Evolutionary conservation across 148 eudicot genomes (phyloP), one percentile per base, ranked within the genome.

Genomic region (Spergularia bocconei): DNA sequence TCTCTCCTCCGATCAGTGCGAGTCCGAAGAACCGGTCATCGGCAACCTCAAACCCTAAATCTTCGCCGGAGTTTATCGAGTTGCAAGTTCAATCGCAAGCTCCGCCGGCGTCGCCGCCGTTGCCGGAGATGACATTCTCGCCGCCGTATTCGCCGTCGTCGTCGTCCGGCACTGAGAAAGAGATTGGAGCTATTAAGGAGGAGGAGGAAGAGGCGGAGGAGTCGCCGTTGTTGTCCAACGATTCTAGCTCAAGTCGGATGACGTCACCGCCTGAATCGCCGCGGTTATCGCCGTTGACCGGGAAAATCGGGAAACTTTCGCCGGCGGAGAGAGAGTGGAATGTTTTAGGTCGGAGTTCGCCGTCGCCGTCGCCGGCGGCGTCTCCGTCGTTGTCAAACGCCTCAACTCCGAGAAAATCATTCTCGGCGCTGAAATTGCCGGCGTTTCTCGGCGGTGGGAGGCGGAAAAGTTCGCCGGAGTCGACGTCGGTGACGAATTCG

Each of bases 51-150:
- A 84, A 85, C 67, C 89, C 85, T 50, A 87, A 91, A 25, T 91
- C 93, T 44, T 88, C 96, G 79, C 96, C 91, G 50, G 93, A 91
- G 61, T 81, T 84, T 20, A 71, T 83, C n/a, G 91, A 86, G 25
- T 71, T 93, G 78, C 82, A 77, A 64, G 29, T 78, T 61, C 84
- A 21, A 70, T 66, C 41, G 29, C 69, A 56, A 9, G 60, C 71
- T 4, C 77, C 78, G 17, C 63, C 57, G 10, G 63, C 73, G 19
- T 76, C 86, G 4, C 81, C 88, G 64, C 84, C 86, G 47, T 65
- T 75, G 54, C 84, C 84, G n/a, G 83, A 81, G 54, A 75, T 84
- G 70, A 41, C 85, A 5, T 82, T 77, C 53, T 79, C 87, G 17
- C 82, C 83, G 69, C 77, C 79, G 71, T 79, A 79, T 75, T 80